Conservation (phyloP, 345 rosid genomes). For the Eucalyptus marginata region DNA sequence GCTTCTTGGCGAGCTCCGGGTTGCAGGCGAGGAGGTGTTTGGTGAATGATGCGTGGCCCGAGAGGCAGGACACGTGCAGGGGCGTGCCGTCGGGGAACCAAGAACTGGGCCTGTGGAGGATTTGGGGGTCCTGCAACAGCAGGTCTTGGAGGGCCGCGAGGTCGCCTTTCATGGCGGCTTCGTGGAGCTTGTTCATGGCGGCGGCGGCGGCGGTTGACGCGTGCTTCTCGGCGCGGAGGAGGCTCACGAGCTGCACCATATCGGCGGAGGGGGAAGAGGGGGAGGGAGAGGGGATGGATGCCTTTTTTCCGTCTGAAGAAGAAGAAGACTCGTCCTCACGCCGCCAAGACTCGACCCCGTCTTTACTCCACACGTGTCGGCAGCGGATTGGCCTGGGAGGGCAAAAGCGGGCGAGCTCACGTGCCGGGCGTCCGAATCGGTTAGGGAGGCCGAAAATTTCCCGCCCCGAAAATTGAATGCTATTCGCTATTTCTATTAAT, state of each 20-base stretch:
- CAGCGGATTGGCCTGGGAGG: too few relatives aligned
- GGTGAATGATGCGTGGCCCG: constrained; percentile 7
- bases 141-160: not conserved
- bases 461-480: too few relatives aligned
- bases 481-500: too few relatives aligned
- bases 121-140: not conserved
- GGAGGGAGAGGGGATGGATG: not conserved
- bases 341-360: too few relatives aligned
- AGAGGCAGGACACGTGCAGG: constrained; percentile 1
- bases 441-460: too few relatives aligned
- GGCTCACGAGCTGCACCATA: not conserved
- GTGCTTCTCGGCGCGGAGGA: not conserved
- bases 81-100: not conserved
- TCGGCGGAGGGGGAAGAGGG: not conserved
- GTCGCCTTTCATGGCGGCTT: not conserved
- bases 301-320: too few relatives aligned
- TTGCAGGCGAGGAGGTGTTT: not conserved
- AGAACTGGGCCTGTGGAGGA: not conserved
- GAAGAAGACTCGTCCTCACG: too few relatives aligned
- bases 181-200: not conserved
- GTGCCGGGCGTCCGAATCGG: too few relatives aligned
- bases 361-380: too few relatives aligned
- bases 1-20: not conserved
- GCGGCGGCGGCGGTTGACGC: not conserved
- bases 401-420: too few relatives aligned